These are phyloP conservation scores for Bruguiera hainesii DNA, from an alignment of 441 rosid species.

Conservation along the genomic window DNA sequence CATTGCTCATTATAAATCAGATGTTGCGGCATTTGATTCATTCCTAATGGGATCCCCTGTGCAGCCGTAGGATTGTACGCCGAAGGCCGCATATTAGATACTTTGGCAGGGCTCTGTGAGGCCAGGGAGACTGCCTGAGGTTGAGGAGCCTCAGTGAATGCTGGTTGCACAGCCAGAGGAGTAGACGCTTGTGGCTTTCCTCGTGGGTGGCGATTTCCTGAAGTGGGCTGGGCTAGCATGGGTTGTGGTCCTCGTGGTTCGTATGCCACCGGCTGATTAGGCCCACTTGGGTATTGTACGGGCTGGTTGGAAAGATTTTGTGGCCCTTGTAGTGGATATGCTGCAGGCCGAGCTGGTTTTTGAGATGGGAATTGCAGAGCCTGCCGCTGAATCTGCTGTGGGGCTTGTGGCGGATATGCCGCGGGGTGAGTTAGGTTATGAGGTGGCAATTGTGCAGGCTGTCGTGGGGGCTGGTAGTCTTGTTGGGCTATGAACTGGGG, in stretches of 20 bases:
- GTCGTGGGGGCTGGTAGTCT: background rate
- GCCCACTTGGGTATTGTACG: background rate
- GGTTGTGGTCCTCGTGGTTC: conserved; percentile 9
- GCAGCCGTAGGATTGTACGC: conserved; percentile 1
- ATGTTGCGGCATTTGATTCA: conserved; percentile 19
- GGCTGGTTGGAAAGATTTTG: background rate
- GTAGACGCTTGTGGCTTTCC: background rate
- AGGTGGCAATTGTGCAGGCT: conserved; percentile 9
- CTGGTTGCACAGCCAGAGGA: too few relatives aligned
- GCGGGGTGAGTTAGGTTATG: background rate
- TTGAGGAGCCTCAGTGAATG: background rate
- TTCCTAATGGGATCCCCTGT: background rate
- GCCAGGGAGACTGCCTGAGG: background rate
- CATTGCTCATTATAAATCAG: conserved; percentile 29
- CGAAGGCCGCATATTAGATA: background rate
- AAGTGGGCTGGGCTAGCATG: background rate
- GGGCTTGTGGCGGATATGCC: conserved; percentile 22
- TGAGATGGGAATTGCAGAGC: conserved; percentile 11
- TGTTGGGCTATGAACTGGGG: conserved; percentile 1
- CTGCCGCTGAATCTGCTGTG: background rate
- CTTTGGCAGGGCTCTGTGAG: background rate
- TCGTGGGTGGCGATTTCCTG: conserved; percentile 7
- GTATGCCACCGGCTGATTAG: too few relatives aligned
- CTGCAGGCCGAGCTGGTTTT: background rate
- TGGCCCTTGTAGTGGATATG: conserved; percentile 19